Evolutionary conservation across 108 stramenopile genomes (phyloP).

Genomic region (Schizochytrium sp.): DNA sequence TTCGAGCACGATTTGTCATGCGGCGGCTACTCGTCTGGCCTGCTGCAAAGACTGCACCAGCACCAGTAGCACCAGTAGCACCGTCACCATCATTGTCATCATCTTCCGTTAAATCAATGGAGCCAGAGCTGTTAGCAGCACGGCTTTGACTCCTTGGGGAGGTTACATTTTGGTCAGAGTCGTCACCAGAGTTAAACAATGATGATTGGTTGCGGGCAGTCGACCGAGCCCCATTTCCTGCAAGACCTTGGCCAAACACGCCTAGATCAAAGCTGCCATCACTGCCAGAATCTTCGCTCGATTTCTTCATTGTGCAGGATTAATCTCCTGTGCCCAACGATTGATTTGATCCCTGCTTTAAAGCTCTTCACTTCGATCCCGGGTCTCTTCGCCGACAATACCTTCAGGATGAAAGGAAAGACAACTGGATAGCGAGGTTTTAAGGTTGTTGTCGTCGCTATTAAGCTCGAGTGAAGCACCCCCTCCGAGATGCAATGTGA

Average conservation of each 20-base stretch:
- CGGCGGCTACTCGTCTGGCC: not conserved
- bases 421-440: no score
- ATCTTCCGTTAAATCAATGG: no score
- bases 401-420: no score
- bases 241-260: slow-evolving; percentile 19
- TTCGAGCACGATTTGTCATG: not conserved
- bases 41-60: not conserved
- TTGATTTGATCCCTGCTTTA: no score
- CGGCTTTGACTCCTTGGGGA: not conserved
- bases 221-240: not conserved
- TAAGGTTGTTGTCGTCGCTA: no score
- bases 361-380: no score
- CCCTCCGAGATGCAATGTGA: no score
- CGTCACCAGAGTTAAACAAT: not conserved
- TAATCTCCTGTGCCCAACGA: no score
- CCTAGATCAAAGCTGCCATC: not conserved
- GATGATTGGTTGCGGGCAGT: no score
- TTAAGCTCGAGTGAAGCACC: no score
- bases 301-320: not conserved
- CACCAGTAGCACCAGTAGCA: not conserved
- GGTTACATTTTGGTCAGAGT: not conserved
- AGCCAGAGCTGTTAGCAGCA: no score
- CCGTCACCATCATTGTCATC: not conserved
- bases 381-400: no score
- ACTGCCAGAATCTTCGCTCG: not conserved